Conservation (phyloP, 441 rosid species). For the Metrosideros polymorpha region DNA sequence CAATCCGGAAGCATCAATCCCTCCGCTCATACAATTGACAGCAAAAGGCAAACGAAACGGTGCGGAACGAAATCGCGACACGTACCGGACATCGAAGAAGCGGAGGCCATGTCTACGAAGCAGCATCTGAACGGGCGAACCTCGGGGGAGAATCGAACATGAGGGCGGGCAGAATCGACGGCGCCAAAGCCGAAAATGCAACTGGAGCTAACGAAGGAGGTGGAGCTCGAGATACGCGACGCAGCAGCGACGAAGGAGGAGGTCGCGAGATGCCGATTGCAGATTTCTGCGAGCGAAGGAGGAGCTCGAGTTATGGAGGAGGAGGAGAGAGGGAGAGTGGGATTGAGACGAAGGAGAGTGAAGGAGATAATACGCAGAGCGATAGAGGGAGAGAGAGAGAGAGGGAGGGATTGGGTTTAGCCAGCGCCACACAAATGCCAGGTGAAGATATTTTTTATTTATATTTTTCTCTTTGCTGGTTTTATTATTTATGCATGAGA, state of each 20-base stretch:
- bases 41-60: neutral
- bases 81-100: constrained; percentile 76
- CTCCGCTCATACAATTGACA: neutral
- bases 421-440: constrained; percentile 54
- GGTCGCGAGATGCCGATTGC: neutral
- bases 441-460: constrained; percentile 27
- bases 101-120: constrained; percentile 53
- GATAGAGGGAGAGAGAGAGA: constrained; percentile 19
- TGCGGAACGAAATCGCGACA: neutral
- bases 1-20: neutral
- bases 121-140: constrained; percentile 20
- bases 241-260: neutral
- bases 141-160: constrained; percentile 31
- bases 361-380: neutral
- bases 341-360: constrained; percentile 24
- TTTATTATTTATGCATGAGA: neutral
- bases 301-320: neutral
- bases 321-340: constrained; percentile 19
- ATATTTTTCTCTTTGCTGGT: neutral
- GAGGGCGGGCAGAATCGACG: constrained; percentile 15
- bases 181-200: neutral
- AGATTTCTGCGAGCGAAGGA: neutral
- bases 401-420: constrained; percentile 16
- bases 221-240: neutral
- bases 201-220: neutral